These are phyloP conservation scores for Mollisia scopiformis DNA, from an alignment of 2,329 filamentous ascomycete genomes.

Conservation along the genomic window DNA sequence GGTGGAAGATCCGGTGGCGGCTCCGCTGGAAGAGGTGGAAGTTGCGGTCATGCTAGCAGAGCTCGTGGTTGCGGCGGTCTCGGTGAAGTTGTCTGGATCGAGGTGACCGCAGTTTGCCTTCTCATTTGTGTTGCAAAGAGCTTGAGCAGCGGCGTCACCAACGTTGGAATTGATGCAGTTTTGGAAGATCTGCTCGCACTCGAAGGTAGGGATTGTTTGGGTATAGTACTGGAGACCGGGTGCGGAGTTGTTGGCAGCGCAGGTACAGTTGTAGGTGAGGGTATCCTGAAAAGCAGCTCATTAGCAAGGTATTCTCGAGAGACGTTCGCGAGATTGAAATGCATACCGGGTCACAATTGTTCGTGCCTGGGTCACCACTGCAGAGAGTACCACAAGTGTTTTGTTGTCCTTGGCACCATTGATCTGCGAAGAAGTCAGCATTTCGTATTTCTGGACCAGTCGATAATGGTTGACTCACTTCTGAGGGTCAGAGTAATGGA, in stretches of 20 bases:
- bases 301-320: slow-evolving; percentile 4
- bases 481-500: slow-evolving; percentile 20
- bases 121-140: slow-evolving; percentile 46
- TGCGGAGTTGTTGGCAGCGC: slow-evolving; percentile 51
- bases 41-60: slow-evolving; percentile 43
- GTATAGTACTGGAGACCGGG: slow-evolving; percentile 59
- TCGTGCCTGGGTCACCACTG: slow-evolving; percentile 49
- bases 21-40: slow-evolving; percentile 24
- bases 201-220: slow-evolving; percentile 61
- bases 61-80: slow-evolving; percentile 35
- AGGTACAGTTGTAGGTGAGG: slow-evolving; percentile 60
- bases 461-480: slow-evolving; percentile 21
- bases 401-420: slow-evolving; percentile 61
- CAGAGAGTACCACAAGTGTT: slow-evolving; percentile 65
- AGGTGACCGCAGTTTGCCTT: slow-evolving; percentile 53
- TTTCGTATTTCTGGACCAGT: neutral
- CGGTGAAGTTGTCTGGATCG: slow-evolving; percentile 31
- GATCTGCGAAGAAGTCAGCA: slow-evolving; percentile 38
- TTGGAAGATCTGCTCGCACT: slow-evolving; percentile 56
- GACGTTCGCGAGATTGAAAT: neutral
- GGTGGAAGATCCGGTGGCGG: slow-evolving; percentile 31
- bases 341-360: slow-evolving; percentile 61
- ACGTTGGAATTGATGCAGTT: slow-evolving; percentile 50
- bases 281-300: slow-evolving; percentile 40
- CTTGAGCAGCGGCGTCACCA: slow-evolving; percentile 48